Base-by-base conservation (phyloP, 1,284 basidiomycete species). In the Stereum hirsutum region DNA sequence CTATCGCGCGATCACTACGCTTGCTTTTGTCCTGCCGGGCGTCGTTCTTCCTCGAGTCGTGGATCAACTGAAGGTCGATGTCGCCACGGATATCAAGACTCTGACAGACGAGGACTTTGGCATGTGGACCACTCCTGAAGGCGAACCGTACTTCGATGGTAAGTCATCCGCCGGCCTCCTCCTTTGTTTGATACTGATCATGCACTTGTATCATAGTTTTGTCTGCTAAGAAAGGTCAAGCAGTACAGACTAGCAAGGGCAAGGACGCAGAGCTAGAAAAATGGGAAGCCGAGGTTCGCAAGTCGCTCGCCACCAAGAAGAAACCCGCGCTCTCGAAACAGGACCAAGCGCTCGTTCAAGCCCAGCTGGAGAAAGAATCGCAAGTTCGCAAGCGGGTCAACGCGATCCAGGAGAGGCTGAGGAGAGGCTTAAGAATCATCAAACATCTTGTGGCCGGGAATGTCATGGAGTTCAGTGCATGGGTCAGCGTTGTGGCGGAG, bases 251-350 rank as follows among this genome's bases (percentile, higher is more conserved):
- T 52, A n/a, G n/a, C n/a, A 94, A 93, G 59, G 85, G 89, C 27
- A 95, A 94, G 53, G 84, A 81, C 48, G 79, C 86, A 11, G 89
- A 89, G 35, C 83, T 93, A 21, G 82, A 88, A 11, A 84, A 89
- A 54, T 98, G 93, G 93, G 94, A 98, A 51, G 84, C 82, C 24
- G 91, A 97, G 50, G 68, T 95, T n/a, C 78, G 92, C 8, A 84
- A 86, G 53, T 80, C 84, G 0, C 68, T 96, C 0, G 85, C 87
- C 6, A 77, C 67, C 48, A 94, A 94, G 65, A 87, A 70, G 53
- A 67, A 80, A 2, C 62, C 65, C 4, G 71, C 72, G 4, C 60
- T 96, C 3, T 89, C 86, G 2, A 96, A 93, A 58, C 81, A 86
- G 50, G 89, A 95, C 46, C 80, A 86, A 51, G 81, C 78, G 0